Conservation (phyloP, 257 asterid species). For the Penstemon davidsonii region DNA sequence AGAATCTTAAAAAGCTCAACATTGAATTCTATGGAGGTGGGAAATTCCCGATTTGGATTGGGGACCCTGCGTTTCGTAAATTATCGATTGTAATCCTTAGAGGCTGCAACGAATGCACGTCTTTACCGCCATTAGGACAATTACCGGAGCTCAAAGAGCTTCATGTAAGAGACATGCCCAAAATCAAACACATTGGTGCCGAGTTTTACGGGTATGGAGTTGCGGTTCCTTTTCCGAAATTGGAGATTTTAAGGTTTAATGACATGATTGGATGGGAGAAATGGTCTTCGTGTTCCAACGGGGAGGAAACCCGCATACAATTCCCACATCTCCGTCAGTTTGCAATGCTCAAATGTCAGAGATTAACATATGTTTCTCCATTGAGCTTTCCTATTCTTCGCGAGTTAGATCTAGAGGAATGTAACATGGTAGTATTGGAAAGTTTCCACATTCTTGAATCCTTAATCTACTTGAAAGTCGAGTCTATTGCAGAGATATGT, state of each 20-base stretch:
- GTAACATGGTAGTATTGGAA: constrained; percentile 46
- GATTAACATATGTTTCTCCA: constrained; percentile 44
- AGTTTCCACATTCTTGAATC: constrained; percentile 44
- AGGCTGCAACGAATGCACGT: constrained; percentile 45
- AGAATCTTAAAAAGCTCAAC: constrained; percentile 46
- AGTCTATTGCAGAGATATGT: constrained; percentile 46
- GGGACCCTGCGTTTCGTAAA: constrained; percentile 43
- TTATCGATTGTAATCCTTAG: constrained; percentile 45
- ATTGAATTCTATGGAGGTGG: constrained; percentile 50
- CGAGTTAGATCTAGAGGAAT: constrained; percentile 53
- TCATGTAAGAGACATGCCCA: constrained; percentile 49
- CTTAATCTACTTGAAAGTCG: constrained; percentile 53
- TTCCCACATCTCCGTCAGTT: constrained; percentile 57
- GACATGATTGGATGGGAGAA: constrained; percentile 64
- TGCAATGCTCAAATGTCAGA: constrained; percentile 54
- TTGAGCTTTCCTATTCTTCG: constrained; percentile 52
- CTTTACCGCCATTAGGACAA: constrained; percentile 62
- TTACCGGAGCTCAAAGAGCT: constrained; percentile 58
- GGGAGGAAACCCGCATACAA: constrained; percentile 24
- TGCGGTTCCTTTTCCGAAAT: constrained; percentile 46
- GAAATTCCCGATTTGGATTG: constrained; percentile 61
- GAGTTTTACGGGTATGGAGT: constrained; percentile 50
- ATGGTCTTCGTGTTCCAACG: constrained; percentile 45
- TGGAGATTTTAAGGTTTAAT: constrained; percentile 58
- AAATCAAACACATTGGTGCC: constrained; percentile 44